Base-by-base conservation (phyloP, 352 stramenopile species). In the Plasmopara viticola region DNA sequence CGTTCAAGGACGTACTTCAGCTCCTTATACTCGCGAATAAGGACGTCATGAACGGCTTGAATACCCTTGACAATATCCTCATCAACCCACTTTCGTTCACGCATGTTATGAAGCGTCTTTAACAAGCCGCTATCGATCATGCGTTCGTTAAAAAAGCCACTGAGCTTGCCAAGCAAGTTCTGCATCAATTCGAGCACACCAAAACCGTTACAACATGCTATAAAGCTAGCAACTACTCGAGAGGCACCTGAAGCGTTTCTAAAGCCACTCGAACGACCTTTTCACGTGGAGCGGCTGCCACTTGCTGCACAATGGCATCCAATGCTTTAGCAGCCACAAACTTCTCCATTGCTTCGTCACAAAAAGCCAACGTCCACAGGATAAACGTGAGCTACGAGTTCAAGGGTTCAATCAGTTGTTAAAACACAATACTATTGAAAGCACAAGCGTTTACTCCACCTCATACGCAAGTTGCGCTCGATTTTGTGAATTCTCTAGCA, bases 221-320 rank as follows among this genome's bases (percentile, higher is more conserved):
- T 35, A 4, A n/a, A 1, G 10, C 6, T 5, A 35, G 31, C 10
- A 12, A 8, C 7, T 35, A 35, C 6, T 35, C 31, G 31, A 35
- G 1, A 35, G 34, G 41, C 38, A 93, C 82, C 72, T 90, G 77
- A 35, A 99, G 78, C 29, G 93, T 80, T 54, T 97, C 86, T 33
- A 98, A 67, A 18, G 91, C 85, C 6, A 99, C 94, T 42, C 96
- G 90, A 41, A 98, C 90, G 39, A 99, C 92, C 70, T 99, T 99
- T 56, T 98, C 94, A 53, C 92, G 85, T 20, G 91, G 94, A n/a
- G 96, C 94, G n/a, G 89, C 81, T n/a, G 83, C 82, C 30, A 94
- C 84, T 58, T 91, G 76, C 49, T 87, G 68, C n/a, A 92, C 79
- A 30, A 93, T 60, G 14, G 70, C 65, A 52, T 87, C 72, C 39